Evolutionary conservation across 768 basidiomycete species (phyloP), one percentile per base, ranked within the genome.

Genomic region (Rubroboletus satanas): DNA sequence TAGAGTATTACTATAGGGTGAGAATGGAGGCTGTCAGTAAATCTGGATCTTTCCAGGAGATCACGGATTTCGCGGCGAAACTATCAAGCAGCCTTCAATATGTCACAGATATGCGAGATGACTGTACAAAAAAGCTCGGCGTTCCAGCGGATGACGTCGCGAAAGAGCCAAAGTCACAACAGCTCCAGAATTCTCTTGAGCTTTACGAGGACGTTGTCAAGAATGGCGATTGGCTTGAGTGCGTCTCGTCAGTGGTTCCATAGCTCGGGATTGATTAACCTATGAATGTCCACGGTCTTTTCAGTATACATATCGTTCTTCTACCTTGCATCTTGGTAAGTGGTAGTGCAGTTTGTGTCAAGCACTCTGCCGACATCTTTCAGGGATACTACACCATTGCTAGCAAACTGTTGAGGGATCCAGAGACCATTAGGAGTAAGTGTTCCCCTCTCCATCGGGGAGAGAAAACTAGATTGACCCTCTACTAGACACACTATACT

Each of bases 251-350:
- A 18, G 5, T 23, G 28, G 5, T 44, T 11, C 5, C 26, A 10
- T n/a, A 0, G 7, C 18, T n/a, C 21, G 11, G 8, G 1, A 4
- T 37, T 36, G n/a, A 31, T 8, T 53, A 23, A 54, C 10, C 2
- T 3, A 26, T 4, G n/a, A 4, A 3, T 31, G 2, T n/a, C 23
- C 17, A 9, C 5, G 4, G 23, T 23, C 41, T 43, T 26, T 32
- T 3, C 42, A 55, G 54, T 23, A 21, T 37, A 4, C 51, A 53
- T 4, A 53, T 55, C 17, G 9, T 44, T 15, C 36, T 55, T n/a
- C n/a, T 45, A 4, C 54, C 54, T 45, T 52, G 54, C 11, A 53
- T 55, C 31, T 23, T 55, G 51, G 54, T 55, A n/a, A 31, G 54
- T 38, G 4, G 3, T 7, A 12, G 28, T 26, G 7, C 9, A 3